Evolutionary conservation across 2,329 filamentous ascomycete species (phyloP).

Genomic region (Diaporthe batatas): DNA sequence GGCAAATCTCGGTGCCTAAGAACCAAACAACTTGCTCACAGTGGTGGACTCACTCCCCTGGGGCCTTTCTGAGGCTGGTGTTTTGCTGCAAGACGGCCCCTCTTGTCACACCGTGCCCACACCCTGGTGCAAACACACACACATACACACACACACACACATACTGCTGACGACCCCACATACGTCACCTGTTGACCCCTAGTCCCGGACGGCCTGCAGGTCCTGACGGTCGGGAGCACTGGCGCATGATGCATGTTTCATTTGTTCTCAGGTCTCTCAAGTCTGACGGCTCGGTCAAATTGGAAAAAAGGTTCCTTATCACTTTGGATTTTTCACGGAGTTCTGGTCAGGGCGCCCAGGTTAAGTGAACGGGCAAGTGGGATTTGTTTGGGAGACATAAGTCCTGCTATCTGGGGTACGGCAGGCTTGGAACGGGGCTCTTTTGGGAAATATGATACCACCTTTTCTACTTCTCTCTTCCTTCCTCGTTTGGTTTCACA

Average conservation of each 20-base stretch:
- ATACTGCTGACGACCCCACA: conserved; percentile 9
- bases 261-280: neutral
- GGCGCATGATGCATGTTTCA: conserved; percentile 3
- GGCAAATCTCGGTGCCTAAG: neutral
- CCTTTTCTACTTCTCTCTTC: neutral
- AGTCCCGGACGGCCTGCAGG: neutral
- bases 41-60: neutral
- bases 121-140: neutral
- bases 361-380: conserved; percentile 1
- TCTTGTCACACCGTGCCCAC: conserved; percentile 23
- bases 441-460: conserved; percentile 24
- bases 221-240: conserved; percentile 15
- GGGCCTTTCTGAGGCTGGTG: neutral
- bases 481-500: conserved; percentile 1
- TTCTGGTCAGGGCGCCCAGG: conserved; percentile 1
- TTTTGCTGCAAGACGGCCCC: conserved; percentile 4
- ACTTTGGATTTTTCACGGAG: neutral
- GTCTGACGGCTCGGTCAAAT: neutral
- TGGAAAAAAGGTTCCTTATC: neutral
- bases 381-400: neutral
- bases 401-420: conserved; percentile 1
- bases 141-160: conserved; percentile 1
- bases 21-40: neutral
- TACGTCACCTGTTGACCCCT: neutral
- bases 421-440: neutral